phyloP scores from a whole-genome alignment of 2,329 filamentous ascomycete species.

The Colletotrichum truncatum region DNA sequence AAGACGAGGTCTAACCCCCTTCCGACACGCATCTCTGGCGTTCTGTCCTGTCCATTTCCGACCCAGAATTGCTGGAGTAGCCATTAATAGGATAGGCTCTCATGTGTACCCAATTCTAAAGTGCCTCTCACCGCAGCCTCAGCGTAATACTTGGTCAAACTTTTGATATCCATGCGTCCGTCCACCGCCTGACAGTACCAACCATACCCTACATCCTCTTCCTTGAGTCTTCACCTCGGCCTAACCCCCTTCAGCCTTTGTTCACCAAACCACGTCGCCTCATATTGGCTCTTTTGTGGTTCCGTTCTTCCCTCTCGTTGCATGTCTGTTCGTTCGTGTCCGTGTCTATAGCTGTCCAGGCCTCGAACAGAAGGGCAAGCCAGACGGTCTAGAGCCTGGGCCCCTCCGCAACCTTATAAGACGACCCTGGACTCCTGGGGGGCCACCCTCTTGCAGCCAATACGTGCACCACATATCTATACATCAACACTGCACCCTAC shows the following conservation, averaged over 20 bases:
- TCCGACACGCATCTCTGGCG: not conserved
- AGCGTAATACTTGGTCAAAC: not conserved
- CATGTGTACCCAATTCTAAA: not conserved
- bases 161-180: not conserved
- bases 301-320: not conserved
- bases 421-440: not conserved
- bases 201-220: not conserved
- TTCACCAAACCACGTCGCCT: not conserved
- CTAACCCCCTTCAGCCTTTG: not conserved
- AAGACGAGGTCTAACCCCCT: not conserved
- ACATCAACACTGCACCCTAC: constrained; percentile 5
- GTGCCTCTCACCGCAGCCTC: not conserved
- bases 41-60: not conserved
- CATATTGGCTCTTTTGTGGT: not conserved
- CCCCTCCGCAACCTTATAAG: not conserved
- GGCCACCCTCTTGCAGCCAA: not conserved
- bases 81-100: not conserved
- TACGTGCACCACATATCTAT: constrained; percentile 6
- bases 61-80: not conserved
- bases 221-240: not conserved
- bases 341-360: not conserved
- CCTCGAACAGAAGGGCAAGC: not conserved
- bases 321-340: not conserved
- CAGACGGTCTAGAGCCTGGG: not conserved
- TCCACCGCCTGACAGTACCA: not conserved